phyloP scores from a whole-genome alignment of 202 grass and related monocot species.

The Schoenoplectus tabernaemontani region DNA sequence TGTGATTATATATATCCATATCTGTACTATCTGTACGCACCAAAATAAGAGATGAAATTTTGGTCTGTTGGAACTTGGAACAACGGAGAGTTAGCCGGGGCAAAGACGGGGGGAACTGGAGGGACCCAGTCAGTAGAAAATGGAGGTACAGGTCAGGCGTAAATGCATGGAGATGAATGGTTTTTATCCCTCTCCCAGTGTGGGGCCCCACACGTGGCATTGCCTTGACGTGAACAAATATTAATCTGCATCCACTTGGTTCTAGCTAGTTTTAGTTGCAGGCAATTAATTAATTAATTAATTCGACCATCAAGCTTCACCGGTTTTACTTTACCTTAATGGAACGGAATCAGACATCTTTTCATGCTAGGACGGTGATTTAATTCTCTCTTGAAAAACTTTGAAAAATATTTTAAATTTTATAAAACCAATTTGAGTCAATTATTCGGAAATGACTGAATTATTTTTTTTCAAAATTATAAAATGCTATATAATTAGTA shows the following conservation, averaged over 20 bases:
- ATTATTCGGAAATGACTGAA: no score
- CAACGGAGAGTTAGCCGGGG: neutral
- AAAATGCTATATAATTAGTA: no score
- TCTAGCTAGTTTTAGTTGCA: neutral
- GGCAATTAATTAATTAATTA: neutral
- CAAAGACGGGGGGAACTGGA: neutral
- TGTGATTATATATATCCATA: no score
- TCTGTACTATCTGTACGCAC: no score
- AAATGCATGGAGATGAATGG: constrained; percentile 13
- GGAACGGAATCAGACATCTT: neutral
- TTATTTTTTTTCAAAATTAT: no score
- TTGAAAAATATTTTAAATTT: no score
- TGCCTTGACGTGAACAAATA: neutral
- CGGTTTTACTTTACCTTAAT: neutral
- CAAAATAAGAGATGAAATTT: no score
- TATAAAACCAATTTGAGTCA: no score
- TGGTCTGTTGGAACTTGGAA: no score
- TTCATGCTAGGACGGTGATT: neutral
- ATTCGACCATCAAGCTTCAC: neutral
- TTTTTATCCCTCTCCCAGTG: neutral
- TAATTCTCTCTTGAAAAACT: no score
- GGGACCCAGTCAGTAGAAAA: neutral
- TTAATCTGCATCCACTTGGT: neutral
- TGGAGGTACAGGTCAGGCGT: constrained; percentile 15
- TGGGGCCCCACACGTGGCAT: neutral